Conservation (phyloP, 2,329 filamentous ascomycete genomes). For the Botryosphaeria dothidea region DNA sequence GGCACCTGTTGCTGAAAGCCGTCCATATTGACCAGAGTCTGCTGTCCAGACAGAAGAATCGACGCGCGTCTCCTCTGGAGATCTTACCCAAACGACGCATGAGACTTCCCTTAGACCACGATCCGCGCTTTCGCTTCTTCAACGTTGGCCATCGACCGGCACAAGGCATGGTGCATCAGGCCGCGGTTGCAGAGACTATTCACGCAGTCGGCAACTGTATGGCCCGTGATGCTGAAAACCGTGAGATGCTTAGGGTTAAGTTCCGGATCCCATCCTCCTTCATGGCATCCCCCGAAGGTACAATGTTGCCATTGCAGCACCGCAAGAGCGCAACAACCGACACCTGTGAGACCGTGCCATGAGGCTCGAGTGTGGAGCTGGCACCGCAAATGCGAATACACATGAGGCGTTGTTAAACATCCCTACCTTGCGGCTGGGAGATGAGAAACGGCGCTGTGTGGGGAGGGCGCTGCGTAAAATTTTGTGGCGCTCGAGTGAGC, state of each 20-base stretch:
- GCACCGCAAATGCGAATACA: constrained; percentile 33
- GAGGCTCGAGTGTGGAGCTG: constrained; percentile 64
- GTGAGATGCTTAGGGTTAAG: constrained; percentile 92
- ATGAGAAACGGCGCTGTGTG: constrained; percentile 72
- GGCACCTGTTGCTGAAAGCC: constrained; percentile 50
- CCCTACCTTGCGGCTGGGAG: constrained; percentile 59
- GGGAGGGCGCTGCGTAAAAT: constrained; percentile 69
- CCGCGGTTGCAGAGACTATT: constrained; percentile 55
- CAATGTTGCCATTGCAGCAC: constrained; percentile 38
- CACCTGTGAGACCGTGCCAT: constrained; percentile 55
- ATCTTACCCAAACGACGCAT: constrained; percentile 79
- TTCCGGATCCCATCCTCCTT: constrained; percentile 73
- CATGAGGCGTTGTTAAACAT: constrained; percentile 55
- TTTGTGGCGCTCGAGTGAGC: constrained; percentile 28
- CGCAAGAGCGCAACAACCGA: constrained; percentile 32
- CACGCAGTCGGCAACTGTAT: constrained; percentile 66
- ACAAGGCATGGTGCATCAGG: constrained; percentile 21
- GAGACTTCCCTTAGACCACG: constrained; percentile 60
- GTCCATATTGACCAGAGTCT: constrained; percentile 65
- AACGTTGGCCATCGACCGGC: constrained; percentile 31
- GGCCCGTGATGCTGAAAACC: constrained; percentile 52
- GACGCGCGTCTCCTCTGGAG: constrained; percentile 77
- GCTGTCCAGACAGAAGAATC: constrained; percentile 69
- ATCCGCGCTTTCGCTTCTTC: constrained; percentile 40
- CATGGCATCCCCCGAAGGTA: constrained; percentile 25